Evolutionary conservation across 306 rosid species (phyloP), one percentile per base, ranked within the genome.

Genomic region (Prunus mongolica): DNA sequence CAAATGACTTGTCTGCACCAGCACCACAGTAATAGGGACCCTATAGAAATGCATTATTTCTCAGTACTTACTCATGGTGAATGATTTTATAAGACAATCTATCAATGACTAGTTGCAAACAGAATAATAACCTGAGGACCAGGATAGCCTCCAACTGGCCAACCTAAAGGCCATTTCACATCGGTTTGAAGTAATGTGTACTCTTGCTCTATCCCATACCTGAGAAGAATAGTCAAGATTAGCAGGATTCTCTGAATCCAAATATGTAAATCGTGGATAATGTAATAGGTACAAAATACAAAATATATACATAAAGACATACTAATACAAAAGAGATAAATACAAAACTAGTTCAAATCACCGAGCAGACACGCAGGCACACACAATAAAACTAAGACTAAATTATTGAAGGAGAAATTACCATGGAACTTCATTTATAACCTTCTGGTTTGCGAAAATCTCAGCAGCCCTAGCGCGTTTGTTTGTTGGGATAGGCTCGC

Each of bases 191-290:
- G 97, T 83, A 96, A 79, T 80, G 98, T 96, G 94, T 96, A 96
- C 84, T 96, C 99, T 86, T 96, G 99, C 85, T 96, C 98, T 65
- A 96, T 96, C 69, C 99, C 99, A 79, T 46, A 96, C 99, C 99
- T 96, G 80, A 78, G 72, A 76, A 65, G 51, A 85, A 78, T 69
- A 69, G 80, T 75, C 76, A 84, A 56, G 61, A 81, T 83, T 52
- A 86, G 73, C 73, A 77, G n/a, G n/a, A 69, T 54, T 57, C 77
- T 74, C 68, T 76, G 27, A 38, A 56, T 30, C 57, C n/a, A 13
- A 46, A 32, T 24, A 27, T 63, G 55, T 32, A 8, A 74, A 27
- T 19, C 12, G 34, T 15, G 30, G 13, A 30, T 49, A 32, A 4
- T 45, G 16, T 5, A 4, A 32, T 64, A 16, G 70, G 12, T 38